A percentile compares a stretch with the other conserved stretches of the same genome.
Conservation (phyloP, 2,329 filamentous ascomycete species). For the Trichoderma oligosporum region DNA sequence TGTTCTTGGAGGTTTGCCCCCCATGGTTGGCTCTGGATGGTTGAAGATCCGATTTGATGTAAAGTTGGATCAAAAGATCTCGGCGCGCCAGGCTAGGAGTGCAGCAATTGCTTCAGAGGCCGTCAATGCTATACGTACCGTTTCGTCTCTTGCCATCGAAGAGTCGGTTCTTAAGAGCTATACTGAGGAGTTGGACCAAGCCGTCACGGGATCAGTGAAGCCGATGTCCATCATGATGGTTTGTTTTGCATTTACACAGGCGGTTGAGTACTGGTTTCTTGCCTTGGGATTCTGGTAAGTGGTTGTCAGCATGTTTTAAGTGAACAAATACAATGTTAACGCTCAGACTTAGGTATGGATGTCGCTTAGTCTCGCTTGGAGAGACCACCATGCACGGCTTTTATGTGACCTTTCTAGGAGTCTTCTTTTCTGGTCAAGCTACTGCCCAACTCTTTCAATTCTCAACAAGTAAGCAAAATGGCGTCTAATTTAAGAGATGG, state of each 20-base stretch:
- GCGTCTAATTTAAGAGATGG: background rate
- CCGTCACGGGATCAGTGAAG: slow-evolving; percentile 29
- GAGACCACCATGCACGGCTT: slow-evolving; percentile 52
- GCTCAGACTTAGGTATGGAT: slow-evolving; percentile 31
- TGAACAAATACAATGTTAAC: background rate
- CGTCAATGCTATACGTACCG: slow-evolving; percentile 38
- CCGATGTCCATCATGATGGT: slow-evolving; percentile 35
- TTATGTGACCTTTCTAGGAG: slow-evolving; percentile 49
- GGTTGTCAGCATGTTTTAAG: background rate
- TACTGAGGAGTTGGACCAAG: slow-evolving; percentile 30
- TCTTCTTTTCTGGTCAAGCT: slow-evolving; percentile 45
- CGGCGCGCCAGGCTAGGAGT: slow-evolving; percentile 35
- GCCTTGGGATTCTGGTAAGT: slow-evolving; percentile 40
- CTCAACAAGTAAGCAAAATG: slow-evolving; percentile 38
- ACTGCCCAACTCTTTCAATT: slow-evolving; percentile 43
- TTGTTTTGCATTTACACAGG: slow-evolving; percentile 38
- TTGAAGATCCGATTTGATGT: slow-evolving; percentile 40
- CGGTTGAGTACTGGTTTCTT: slow-evolving; percentile 38
- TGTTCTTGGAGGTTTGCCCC: slow-evolving; percentile 41
- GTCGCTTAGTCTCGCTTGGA: slow-evolving; percentile 35
- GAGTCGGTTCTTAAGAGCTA: slow-evolving; percentile 33
- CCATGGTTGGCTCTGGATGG: slow-evolving; percentile 36
- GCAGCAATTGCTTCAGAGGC: slow-evolving; percentile 44
- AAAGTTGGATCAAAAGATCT: slow-evolving; percentile 36
- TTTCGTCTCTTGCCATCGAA: slow-evolving; percentile 42